Evolutionary conservation across 1,284 basidiomycete species (phyloP), one percentile per base, ranked within the genome.

Genomic region (Phellinidium pouzarii): DNA sequence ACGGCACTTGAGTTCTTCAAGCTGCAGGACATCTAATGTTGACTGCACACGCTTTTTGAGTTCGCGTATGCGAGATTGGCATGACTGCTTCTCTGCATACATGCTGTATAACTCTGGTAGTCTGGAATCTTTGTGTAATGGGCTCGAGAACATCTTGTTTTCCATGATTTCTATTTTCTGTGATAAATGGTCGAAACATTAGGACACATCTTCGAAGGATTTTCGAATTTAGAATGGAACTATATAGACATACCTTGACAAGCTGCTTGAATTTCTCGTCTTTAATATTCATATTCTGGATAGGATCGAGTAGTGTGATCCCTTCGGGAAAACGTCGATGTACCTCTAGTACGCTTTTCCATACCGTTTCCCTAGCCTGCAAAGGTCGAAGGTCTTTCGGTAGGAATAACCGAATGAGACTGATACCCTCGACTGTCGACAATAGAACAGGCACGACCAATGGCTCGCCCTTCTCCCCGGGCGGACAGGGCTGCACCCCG

Each of bases 271-370:
- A 99, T 58, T 87, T 89, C 37, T 92, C 89, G 64, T 99, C 96
- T 58, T 88, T 90, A 66, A 99, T 97, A 25, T 87, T 87, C 94
- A 99, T 95, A 67, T 98, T 94, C 62, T 91, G 79, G 50, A 98
- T 76, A 0, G 96, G 96, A 66, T 99, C 96, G 5, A 99, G 75
- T 4, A 95, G 71, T 0, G 89, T 76, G 44, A 98, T 82, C 1
- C 92, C 93, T 45, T 91, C 80, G 0, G 92, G 89, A 72, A 95
- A 95, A 38, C 95, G 80, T 55, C 87, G 78, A 57, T 93, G 84
- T 14, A 98, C 91, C 68, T 99, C 95, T 45, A 83, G 67, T 14
- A 99, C 80, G 56, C 89, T 90, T 73, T 93, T 93, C 82, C 90
- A 94, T 1, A 84, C 80, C 4, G 87, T 90, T 58, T 93, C 86